Evolutionary conservation across 2,329 filamentous ascomycete species (phyloP), one percentile per base, ranked within the genome.

Genomic region (Neopestalotiopsis rosae): DNA sequence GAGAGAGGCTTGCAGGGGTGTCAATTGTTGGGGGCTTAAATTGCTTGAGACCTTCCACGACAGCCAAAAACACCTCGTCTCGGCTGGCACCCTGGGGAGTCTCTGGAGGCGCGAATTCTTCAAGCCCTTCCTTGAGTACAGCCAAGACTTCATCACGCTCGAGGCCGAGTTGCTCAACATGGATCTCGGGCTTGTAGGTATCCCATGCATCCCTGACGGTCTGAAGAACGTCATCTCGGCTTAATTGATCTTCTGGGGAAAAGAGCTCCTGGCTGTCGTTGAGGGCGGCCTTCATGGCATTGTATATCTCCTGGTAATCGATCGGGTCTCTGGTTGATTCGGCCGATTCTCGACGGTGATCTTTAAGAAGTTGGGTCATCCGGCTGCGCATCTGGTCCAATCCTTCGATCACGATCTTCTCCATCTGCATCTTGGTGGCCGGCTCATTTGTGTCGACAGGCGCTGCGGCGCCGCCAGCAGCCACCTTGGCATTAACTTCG

Each of bases 131-230:
- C 73, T 93, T 91, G 32, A 98, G 86, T 72, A 94, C 97, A 52
- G 92, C 90, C 14, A 98, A 85, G 62, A 98, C 92, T 76, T 98
- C 95, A 13, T 98, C 94, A 5, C 94, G 89, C 78, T 97, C 95
- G 1, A 98, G 85, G 1, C 95, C 95, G 71, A 97, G 92, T 75
- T 97, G 94, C 74, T 97, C 92, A 4, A 97, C 87, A 74, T 97
- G 92, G 65, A 97, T 94, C 74, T 98, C 94, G 1, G 95, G 95
- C 81, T 97, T 97, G 81, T 97, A 97, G 67, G 91, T 93, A 77
- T 98, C 95, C 90, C 94, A 97, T 1, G 95, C 95, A 74, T 97
- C 94, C 73, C 91, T 91, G 14, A 98, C 92, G 3, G 95, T 94
- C 34, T 92, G 88, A 1, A 98, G 88, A 45, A 98, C 93, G 69